Evolutionary conservation across 2,329 filamentous ascomycete genomes (phyloP), one percentile per base, ranked within the genome.

Genomic region (Colletotrichum sp.): DNA sequence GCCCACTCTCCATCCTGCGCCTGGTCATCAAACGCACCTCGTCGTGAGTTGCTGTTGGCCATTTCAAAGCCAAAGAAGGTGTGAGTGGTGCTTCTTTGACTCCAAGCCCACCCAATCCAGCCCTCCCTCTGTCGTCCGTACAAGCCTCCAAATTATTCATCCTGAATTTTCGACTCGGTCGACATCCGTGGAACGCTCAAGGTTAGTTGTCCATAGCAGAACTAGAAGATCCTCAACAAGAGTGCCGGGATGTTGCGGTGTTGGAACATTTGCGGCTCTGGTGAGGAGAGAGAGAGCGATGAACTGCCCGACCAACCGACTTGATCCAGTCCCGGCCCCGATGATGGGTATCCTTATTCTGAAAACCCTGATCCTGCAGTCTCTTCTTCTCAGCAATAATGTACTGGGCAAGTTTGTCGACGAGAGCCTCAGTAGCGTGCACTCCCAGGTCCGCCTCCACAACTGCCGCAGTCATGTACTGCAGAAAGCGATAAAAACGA

Each of bases 1-100:
- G n/a, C n/a, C n/a, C n/a, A n/a, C n/a, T 21, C 6, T 49, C 0
- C 44, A 49, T 49, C n/a, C 0, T 49, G n/a, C 0, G 0, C n/a
- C n/a, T 49, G 10, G n/a, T 21, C 6, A 49, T 49, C 44, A 49
- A 1, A 49, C 0, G 44, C 44, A 49, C 0, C 44, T 49, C 44
- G n/a, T 7, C 18, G 6, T 0, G 10, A 0, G 44, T 21, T 49
- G 0, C 44, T 49, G 44, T 0, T 4, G 6, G 44, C 44, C 18
- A 21, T 2, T 0, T 21, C 12, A 7, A 49, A 21, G 39, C 44
- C 44, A 49, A 49, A 21, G 0, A 1, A 21, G 18, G 18, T 1
- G 9, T 49, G 44, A 1, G 4, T 6, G 44, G 1, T 49, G 44
- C 9, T 49, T 0, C 9, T 3, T 49, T 49, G 44, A 49, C 5